Conservation (phyloP, 2,329 filamentous ascomycete genomes). For the Verticillium alfalfae region DNA sequence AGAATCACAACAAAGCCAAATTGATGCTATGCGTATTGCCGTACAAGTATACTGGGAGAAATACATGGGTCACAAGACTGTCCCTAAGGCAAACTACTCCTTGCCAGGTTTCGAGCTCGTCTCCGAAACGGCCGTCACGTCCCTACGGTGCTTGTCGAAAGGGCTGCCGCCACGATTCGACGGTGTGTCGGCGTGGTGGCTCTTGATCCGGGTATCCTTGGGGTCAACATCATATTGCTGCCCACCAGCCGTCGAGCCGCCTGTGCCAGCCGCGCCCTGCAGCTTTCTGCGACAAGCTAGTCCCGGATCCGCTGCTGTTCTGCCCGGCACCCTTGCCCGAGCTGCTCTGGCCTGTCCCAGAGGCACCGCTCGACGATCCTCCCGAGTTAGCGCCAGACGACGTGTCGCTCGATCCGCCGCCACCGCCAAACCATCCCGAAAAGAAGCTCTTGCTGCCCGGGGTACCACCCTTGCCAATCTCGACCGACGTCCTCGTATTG, state of each 20-base stretch:
- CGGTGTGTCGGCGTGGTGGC: slow-evolving; percentile 7
- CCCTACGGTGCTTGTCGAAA: slow-evolving; percentile 9
- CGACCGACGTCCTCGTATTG: slow-evolving; percentile 8
- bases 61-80: not conserved
- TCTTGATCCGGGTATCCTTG: slow-evolving; percentile 7
- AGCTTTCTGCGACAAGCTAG: slow-evolving; percentile 6
- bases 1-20: no score
- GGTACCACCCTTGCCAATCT: slow-evolving; percentile 1
- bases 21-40: no score
- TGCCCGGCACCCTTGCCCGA: not conserved
- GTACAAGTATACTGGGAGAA: no score
- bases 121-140: slow-evolving; percentile 3
- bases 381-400: not conserved
- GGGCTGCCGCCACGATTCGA: slow-evolving; percentile 11
- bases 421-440: not conserved
- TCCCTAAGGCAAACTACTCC: not conserved
- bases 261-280: slow-evolving; percentile 16
- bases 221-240: slow-evolving; percentile 4
- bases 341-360: not conserved
- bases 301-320: not conserved
- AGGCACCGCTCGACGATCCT: not conserved
- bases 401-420: not conserved
- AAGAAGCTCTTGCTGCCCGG: not conserved
- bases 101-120: not conserved
- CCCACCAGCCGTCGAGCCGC: slow-evolving; percentile 12